Base-by-base conservation (phyloP, 306 rosid species). In the Albizia julibrissin region DNA sequence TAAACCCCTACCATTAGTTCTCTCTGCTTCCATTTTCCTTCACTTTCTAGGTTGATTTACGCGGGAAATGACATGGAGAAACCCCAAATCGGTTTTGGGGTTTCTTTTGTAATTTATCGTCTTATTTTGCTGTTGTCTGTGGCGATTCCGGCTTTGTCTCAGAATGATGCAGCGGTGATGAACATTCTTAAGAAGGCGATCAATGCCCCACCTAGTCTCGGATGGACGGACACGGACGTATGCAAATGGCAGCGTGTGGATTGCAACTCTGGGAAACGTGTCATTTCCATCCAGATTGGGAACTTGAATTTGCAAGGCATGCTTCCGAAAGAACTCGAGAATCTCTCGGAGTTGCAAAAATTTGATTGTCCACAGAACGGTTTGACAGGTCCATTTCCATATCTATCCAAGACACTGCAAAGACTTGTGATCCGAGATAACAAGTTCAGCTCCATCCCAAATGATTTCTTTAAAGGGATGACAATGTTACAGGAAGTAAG, bases 341-440 rank as follows among this genome's bases (percentile, higher is more conserved):
- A 76, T 40, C 81, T 95, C 9, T 16, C 88, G 0, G 59, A 69
- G 4, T 81, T 94, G 64, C 52, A 74, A 62, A 83, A 15, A 1
- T 86, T 95, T 0, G 96, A 95, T 79, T 90, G 91, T 1, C 91
- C 84, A 52, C 0, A 12, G 5, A 95, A 95, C 75, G 54, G 22
- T 14, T 84, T 95, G 24, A 77, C 77, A 0, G 99, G 96, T 4
- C 12, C 87, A 42, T 83, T 95, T 39, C 99, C 99, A 7, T 88
- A 76, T 71, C 87, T 95, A 0, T 47, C 93, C 0, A 75, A 78
- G n/a, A 79, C 90, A 1, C 27, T 95, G 6, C 86, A 52, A 7
- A 77, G 4, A 18, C 37, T 95, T 11, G 2, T 86, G 1, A 93
- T 92, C 26, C 91, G 85, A 75, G 40, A 46, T 83, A 95, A 95